phyloP scores from a whole-genome alignment of 257 asterid genomes.

The Scutellaria baicalensis region DNA sequence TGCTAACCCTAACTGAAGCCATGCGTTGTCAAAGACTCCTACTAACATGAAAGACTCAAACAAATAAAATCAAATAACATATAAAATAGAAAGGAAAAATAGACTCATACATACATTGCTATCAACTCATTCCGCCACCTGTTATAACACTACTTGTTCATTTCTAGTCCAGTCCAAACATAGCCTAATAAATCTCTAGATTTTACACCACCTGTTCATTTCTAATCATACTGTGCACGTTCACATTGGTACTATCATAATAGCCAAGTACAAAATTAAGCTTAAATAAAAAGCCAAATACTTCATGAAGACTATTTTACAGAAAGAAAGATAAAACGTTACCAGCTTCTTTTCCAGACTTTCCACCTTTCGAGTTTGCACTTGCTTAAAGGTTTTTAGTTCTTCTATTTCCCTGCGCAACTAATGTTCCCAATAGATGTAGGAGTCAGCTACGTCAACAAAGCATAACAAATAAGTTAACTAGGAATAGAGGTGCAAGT shows the following conservation, averaged over 20 bases:
- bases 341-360: constrained; percentile 63
- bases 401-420: constrained; percentile 45
- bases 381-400: constrained; percentile 39
- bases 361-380: constrained; percentile 36
- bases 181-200: not conserved
- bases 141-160: too few species aligned
- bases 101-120: too few species aligned
- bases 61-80: too few species aligned
- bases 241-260: not conserved
- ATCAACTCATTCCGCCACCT: too few species aligned
- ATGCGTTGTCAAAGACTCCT: too few species aligned
- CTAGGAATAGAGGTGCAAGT: not conserved
- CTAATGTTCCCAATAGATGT: constrained; percentile 35
- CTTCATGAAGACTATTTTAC: not conserved
- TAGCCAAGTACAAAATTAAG: constrained; percentile 1
- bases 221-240: too few species aligned
- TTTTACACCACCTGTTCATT: not conserved
- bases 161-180: too few species aligned
- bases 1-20: too few species aligned
- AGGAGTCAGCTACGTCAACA: constrained; percentile 12
- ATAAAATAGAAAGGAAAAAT: too few species aligned
- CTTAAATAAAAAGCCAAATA: not conserved
- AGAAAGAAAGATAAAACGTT: constrained; percentile 14
- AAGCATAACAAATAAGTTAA: not conserved
- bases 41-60: too few species aligned